Evolutionary conservation across 2,329 filamentous ascomycete genomes (phyloP).

Genomic region (Cucurbitaria berberidis): DNA sequence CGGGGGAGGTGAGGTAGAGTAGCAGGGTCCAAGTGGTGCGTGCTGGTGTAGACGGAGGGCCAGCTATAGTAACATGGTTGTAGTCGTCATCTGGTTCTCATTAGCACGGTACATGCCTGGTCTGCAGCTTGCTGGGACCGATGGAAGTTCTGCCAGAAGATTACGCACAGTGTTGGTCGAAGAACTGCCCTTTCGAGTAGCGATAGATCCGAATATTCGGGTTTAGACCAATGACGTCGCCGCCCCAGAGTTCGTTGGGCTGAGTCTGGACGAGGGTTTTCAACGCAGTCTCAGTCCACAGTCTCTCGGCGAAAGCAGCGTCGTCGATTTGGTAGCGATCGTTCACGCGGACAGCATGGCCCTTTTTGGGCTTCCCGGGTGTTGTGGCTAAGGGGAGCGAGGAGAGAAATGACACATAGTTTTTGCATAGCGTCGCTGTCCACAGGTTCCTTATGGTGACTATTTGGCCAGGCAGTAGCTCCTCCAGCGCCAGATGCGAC

Average conservation of each 20-base stretch:
- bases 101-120: constrained; percentile 4
- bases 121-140: not conserved
- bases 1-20: constrained; percentile 79
- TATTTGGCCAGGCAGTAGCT: constrained; percentile 69
- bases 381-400: constrained; percentile 77
- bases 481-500: constrained; percentile 65
- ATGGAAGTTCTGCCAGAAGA: not conserved
- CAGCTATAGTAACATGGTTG: constrained; percentile 69
- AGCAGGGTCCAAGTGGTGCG: constrained; percentile 91
- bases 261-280: constrained; percentile 63
- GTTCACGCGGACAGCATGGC: constrained; percentile 84
- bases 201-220: constrained; percentile 89
- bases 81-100: constrained; percentile 74
- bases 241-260: too few relatives aligned
- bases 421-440: constrained; percentile 74
- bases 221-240: constrained; percentile 81
- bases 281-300: constrained; percentile 81
- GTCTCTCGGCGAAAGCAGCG: constrained; percentile 69
- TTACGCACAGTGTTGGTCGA: constrained; percentile 87
- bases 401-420: constrained; percentile 75
- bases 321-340: constrained; percentile 88
- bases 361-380: constrained; percentile 76
- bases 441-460: constrained; percentile 76
- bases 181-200: constrained; percentile 85
- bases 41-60: constrained; percentile 53